phyloP scores from a whole-genome alignment of 768 basidiomycete species.

The Amanita rubescens region DNA sequence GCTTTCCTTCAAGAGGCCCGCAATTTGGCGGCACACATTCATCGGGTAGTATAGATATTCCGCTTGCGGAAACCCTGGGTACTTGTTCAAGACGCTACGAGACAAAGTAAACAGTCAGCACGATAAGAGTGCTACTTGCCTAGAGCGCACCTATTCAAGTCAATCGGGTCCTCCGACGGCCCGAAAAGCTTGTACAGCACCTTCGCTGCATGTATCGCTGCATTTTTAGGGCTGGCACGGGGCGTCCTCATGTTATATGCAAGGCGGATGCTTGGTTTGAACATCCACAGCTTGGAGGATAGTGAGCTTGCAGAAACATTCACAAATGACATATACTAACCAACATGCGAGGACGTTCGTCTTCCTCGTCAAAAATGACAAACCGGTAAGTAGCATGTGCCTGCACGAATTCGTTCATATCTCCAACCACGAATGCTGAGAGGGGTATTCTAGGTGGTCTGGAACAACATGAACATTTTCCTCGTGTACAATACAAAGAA shows the following conservation, averaged over 20 bases:
- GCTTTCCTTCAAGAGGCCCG: constrained; percentile 67
- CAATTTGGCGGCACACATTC: constrained; percentile 66
- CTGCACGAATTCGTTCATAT: constrained; percentile 86
- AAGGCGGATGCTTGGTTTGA: constrained; percentile 82
- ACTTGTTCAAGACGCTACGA: constrained; percentile 51
- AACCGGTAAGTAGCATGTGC: constrained; percentile 95
- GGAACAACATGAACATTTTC: not conserved
- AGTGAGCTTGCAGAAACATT: not conserved
- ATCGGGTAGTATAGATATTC: constrained; percentile 83
- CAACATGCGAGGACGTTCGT: constrained; percentile 68
- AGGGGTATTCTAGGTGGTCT: constrained; percentile 51
- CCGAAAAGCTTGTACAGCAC: constrained; percentile 78
- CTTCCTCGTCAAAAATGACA: constrained; percentile 80
- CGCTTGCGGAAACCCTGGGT: constrained; percentile 82
- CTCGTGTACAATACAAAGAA: constrained; percentile 1
- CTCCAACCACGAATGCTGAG: constrained; percentile 85
- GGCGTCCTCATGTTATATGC: constrained; percentile 57
- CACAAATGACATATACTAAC: constrained; percentile 36
- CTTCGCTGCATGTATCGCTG: constrained; percentile 66
- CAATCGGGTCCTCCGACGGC: constrained; percentile 43
- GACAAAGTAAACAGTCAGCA: constrained; percentile 4
- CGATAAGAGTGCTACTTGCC: not conserved
- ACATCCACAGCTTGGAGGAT: constrained; percentile 74
- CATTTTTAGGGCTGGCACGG: constrained; percentile 53
- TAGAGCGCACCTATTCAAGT: constrained; percentile 43